Base-by-base conservation (phyloP, 345 rosid species). In the Barbarea vulgaris region DNA sequence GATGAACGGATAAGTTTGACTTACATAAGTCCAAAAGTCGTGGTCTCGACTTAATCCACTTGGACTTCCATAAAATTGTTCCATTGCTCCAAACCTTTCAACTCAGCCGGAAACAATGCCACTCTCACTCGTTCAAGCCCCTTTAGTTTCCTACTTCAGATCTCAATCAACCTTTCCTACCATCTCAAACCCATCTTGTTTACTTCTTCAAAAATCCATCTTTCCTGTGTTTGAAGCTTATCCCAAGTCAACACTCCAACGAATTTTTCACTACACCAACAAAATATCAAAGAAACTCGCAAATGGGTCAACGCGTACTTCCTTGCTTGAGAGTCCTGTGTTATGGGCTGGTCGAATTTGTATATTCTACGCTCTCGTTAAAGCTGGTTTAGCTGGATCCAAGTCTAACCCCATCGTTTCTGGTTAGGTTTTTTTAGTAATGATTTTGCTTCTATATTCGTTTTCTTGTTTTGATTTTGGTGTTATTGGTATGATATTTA, bases 291-390 rank as follows among this genome's bases (percentile, higher is more conserved):
- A 65, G 70, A 83, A 39, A 33, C 5, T 34, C 54, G 28, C 84
- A 7, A 15, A 74, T 65, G 58, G 76, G 50, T 70, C 62, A 9
- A 33, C 83, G 13, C 83, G 67, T 61, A 91, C 95, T 52, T 89
- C 97, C 9, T 36, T 94, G 85, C 79, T 88, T 25, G 95, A 91
- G 57, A 73, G 81, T 51, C 97, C 97, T 10, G 73, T 91, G 37
- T 54, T 91, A 47, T 94, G 98, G 98, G 97, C 87, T 48, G 90
- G 91, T 54, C 84, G 98, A 81, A 75, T 89, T 50, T 94, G 87
- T 69, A 77, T 88, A 80, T 94, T 82, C 71, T 94, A 94, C 67
- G 96, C 90, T 1, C 93, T 94, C 17, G 73, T 91, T 72, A 91
- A 85, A 83, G 58, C 87, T 76, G 97, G 98, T 25, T 77, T 87